phyloP scores from a whole-genome alignment of 116 monocot genomes.

The Thalassia testudinum region DNA sequence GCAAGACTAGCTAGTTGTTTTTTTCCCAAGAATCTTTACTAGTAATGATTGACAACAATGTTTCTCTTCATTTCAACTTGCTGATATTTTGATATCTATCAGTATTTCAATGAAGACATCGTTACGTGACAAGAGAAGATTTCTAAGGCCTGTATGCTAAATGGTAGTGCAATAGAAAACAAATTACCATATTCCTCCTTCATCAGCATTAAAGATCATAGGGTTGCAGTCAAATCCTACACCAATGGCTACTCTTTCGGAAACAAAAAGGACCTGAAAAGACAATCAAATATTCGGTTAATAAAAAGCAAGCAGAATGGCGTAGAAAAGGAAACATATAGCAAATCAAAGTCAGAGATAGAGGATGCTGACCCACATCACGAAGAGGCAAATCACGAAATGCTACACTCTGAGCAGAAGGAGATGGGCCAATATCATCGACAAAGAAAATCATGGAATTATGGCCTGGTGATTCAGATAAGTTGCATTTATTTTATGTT shows the following conservation, averaged over 20 bases:
- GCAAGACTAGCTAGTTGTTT: too few relatives aligned
- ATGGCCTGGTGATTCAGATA: constrained; percentile 40
- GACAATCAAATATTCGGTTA: neutral
- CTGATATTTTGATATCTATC: too few relatives aligned
- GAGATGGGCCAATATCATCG: constrained; percentile 76
- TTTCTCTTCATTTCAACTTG: too few relatives aligned
- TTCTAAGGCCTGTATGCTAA: too few relatives aligned
- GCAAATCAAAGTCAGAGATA: constrained; percentile 13
- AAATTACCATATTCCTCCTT: constrained; percentile 71
- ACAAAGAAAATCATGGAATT: constrained; percentile 91
- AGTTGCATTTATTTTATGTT: too few relatives aligned
- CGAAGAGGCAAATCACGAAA: constrained; percentile 86
- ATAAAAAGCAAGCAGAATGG: neutral
- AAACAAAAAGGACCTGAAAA: constrained; percentile 73
- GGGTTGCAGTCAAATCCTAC: constrained; percentile 97
- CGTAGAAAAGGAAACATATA: neutral
- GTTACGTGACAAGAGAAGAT: too few relatives aligned
- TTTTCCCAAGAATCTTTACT: too few relatives aligned
- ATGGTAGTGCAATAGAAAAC: too few relatives aligned
- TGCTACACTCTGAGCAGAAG: constrained; percentile 76
- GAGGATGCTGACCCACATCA: constrained; percentile 99
- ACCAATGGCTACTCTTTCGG: constrained; percentile 74
- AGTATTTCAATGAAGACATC: too few relatives aligned
- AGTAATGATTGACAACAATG: too few relatives aligned
- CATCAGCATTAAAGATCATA: constrained; percentile 74